Percentiles rank a stretch among this genome's conserved stretches.
Conservation (phyloP, 768 basidiomycete genomes). For the Suillus ampliporus region DNA sequence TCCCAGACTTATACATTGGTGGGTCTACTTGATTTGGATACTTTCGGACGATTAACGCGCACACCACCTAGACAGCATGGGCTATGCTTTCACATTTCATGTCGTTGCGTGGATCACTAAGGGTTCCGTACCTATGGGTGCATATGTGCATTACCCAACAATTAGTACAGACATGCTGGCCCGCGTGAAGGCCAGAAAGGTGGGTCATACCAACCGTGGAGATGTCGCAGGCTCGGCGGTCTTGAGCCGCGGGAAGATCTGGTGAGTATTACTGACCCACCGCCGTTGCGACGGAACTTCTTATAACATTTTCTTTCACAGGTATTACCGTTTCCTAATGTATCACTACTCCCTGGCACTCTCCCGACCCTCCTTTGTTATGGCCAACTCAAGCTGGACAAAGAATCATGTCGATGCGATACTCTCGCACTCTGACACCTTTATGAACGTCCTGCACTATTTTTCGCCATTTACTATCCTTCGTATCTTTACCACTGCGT, state of each 20-base stretch:
- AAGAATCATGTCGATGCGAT: conserved; percentile 81
- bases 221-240: conserved; percentile 58
- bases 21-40: conserved; percentile 20
- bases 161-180: conserved; percentile 94
- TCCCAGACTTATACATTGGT: conserved; percentile 95
- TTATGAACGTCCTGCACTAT: conserved; percentile 52
- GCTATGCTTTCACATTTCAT: conserved; percentile 93
- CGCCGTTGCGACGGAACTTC: not conserved
- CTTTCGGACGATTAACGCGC: conserved; percentile 15
- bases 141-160: conserved; percentile 96
- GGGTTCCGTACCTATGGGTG: conserved; percentile 73
- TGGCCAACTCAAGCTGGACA: conserved; percentile 98
- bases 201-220: conserved; percentile 66
- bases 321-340: conserved; percentile 92
- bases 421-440: conserved; percentile 57
- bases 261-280: conserved; percentile 47
- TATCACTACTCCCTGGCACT: conserved; percentile 80
- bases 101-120: conserved; percentile 61
- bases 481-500: conserved; percentile 29
- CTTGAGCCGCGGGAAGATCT: conserved; percentile 64
- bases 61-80: conserved; percentile 84
- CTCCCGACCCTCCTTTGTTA: conserved; percentile 72
- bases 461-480: conserved; percentile 48
- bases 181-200: conserved; percentile 66
- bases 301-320: conserved; percentile 31